Evolutionary conservation across 768 basidiomycete species (phyloP).

Genomic region (Psilocybe sp.): DNA sequence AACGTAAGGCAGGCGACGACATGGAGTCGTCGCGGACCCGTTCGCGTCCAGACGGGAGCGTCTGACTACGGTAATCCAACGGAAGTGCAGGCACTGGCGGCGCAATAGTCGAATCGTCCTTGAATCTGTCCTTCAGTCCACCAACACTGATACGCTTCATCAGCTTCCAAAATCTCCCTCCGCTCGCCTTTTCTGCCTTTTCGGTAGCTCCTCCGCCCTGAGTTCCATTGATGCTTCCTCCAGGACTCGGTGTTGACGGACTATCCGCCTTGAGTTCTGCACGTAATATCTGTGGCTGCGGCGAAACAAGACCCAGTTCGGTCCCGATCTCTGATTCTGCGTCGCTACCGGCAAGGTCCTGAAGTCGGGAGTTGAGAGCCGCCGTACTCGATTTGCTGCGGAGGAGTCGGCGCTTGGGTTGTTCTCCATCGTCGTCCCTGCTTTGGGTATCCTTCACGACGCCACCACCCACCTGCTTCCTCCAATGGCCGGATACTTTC

Average conservation of each 20-base stretch:
- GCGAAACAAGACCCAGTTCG: no score
- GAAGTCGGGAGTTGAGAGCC: no score
- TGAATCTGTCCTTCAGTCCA: slow-evolving; percentile 54
- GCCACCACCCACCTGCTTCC: slow-evolving; percentile 10
- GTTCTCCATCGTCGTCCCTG: background rate
- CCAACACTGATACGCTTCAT: slow-evolving; percentile 71
- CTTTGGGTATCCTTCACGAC: slow-evolving; percentile 14
- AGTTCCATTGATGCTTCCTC: slow-evolving; percentile 1
- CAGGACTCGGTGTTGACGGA: background rate
- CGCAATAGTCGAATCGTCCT: slow-evolving; percentile 16
- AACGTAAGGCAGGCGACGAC: no score
- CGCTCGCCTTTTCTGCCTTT: slow-evolving; percentile 9
- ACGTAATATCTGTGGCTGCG: no score
- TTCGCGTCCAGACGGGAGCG: background rate
- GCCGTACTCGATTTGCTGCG: no score
- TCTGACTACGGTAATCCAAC: slow-evolving; percentile 26
- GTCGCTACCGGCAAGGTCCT: no score
- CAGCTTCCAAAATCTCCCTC: slow-evolving; percentile 60
- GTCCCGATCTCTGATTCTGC: no score
- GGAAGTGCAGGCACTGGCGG: slow-evolving; percentile 60
- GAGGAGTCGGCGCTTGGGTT: background rate
- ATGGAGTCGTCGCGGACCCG: background rate
- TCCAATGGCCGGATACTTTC: slow-evolving; percentile 34
- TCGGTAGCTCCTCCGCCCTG: slow-evolving; percentile 1
- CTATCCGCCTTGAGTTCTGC: background rate